Evolutionary conservation across 2,329 filamentous ascomycete genomes (phyloP).

Genomic region (Colletotrichum australisinense): DNA sequence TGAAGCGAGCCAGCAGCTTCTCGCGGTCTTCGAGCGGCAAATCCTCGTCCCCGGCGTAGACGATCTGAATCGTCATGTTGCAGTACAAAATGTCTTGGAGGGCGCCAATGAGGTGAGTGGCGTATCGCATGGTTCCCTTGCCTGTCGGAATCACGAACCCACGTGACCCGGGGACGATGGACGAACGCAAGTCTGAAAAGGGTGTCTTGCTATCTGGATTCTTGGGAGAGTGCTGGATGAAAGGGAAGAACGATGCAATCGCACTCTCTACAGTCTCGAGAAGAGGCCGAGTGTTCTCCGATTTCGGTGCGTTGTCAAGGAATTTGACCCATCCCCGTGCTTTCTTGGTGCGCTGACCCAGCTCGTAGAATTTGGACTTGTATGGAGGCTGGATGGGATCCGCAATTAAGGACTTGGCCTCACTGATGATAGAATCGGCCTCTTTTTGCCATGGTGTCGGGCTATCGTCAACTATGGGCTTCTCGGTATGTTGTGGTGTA

Average conservation of each 20-base stretch:
- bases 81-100: slow-evolving; percentile 44
- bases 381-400: slow-evolving; percentile 42
- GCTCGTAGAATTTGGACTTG: slow-evolving; percentile 44
- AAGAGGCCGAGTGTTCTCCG: neutral
- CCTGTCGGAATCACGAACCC: slow-evolving; percentile 51
- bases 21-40: slow-evolving; percentile 40
- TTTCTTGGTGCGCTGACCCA: slow-evolving; percentile 42
- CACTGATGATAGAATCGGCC: neutral
- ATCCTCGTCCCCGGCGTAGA: slow-evolving; percentile 49
- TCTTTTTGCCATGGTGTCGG: slow-evolving; percentile 4
- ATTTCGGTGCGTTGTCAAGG: slow-evolving; percentile 1
- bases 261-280: slow-evolving; percentile 3
- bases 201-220: slow-evolving; percentile 28
- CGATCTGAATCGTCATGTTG: slow-evolving; percentile 47
- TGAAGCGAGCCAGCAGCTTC: slow-evolving; percentile 37
- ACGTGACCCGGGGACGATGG: slow-evolving; percentile 37
- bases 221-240: neutral
- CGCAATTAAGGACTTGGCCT: slow-evolving; percentile 36
- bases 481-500: neutral
- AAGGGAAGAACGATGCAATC: neutral
- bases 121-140: slow-evolving; percentile 45
- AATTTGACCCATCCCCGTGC: slow-evolving; percentile 37
- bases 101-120: slow-evolving; percentile 47
- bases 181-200: slow-evolving; percentile 34
- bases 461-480: neutral